phyloP scores from a whole-genome alignment of 1,284 basidiomycete species.

The Cutaneotrichosporon dermatis region DNA sequence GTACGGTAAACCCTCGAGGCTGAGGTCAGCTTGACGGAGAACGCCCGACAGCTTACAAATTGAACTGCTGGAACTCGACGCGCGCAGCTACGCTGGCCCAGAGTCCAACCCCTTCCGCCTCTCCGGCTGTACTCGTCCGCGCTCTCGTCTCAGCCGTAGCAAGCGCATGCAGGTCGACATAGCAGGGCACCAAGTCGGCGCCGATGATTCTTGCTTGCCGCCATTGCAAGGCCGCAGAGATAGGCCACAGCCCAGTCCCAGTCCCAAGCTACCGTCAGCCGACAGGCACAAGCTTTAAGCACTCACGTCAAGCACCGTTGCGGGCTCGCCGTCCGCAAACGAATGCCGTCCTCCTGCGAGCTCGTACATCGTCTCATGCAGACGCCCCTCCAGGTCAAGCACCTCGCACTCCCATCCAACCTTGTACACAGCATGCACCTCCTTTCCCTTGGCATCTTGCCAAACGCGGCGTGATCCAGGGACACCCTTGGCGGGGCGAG shows the following conservation, averaged over 20 bases:
- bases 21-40: conserved; percentile 12
- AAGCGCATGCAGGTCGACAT: conserved; percentile 33
- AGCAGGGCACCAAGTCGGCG: conserved; percentile 39
- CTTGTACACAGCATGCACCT: conserved; percentile 28
- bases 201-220: conserved; percentile 38
- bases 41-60: conserved; percentile 37
- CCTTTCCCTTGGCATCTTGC: conserved; percentile 7
- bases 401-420: conserved; percentile 45
- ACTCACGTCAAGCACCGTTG: conserved; percentile 43
- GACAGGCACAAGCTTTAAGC: no score
- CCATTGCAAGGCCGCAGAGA: conserved; percentile 43
- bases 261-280: conserved; percentile 36
- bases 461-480: conserved; percentile 13
- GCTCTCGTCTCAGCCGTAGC: conserved; percentile 22
- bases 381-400: conserved; percentile 41
- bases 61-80: conserved; percentile 38
- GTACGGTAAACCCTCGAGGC: conserved; percentile 43
- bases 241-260: conserved; percentile 44
- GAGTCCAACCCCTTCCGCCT: conserved; percentile 21
- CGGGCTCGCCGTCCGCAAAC: conserved; percentile 27
- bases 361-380: conserved; percentile 44
- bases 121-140: conserved; percentile 14
- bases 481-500: conserved; percentile 9
- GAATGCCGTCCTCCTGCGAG: conserved; percentile 34
- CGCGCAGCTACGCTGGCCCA: conserved; percentile 39